Evolutionary conservation across 1,284 basidiomycete genomes (phyloP), one percentile per base, ranked within the genome.

Genomic region (Marasmius oreades): DNA sequence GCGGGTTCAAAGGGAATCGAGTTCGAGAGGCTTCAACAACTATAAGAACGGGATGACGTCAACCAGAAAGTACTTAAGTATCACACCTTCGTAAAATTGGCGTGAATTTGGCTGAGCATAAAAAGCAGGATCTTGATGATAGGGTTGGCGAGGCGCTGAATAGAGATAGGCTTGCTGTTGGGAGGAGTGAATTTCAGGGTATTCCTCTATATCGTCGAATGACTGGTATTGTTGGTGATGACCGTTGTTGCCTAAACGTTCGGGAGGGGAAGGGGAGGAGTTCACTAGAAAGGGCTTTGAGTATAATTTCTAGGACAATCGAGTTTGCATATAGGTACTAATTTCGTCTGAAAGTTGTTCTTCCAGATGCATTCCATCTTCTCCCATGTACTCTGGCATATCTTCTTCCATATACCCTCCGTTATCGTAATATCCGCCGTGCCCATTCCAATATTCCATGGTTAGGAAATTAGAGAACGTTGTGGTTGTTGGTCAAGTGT

Each of bases 261-360:
- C 62, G 47, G 67, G 62, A 12, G 77, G 76, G 34, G 74, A 78
- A 1, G 77, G 75, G n/a, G 77, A 79, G 14, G 73, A 74, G 20
- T 70, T 67, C 22, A 67, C 72, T 74, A 51, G 33, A 53, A 33
- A 59, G 62, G 47, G 56, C 46, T 47, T 28, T 53, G 33, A 56
- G 58, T 36, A 56, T 58, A 50, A 42, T 55, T 44, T 59, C 46
- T 37, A 33, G 18, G 42, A 28, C 16, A 34, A 36, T 55, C 23
- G 54, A 33, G 58, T 31, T 31, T 69, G 79, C 80, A 83, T 79
- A 81, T 68, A 82, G 67, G 63, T 68, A 82, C 84, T 69, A 60
- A 72, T 72, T 36, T 73, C 70, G 39, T 73, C 72, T 26, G 47
- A 50, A n/a, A 12, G 18, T 18, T 26, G 23, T 16, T 31, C 28